These are phyloP conservation scores for Macrolepiota albuminosa DNA, from an alignment of 768 basidiomycete species.

Conservation along the genomic window DNA sequence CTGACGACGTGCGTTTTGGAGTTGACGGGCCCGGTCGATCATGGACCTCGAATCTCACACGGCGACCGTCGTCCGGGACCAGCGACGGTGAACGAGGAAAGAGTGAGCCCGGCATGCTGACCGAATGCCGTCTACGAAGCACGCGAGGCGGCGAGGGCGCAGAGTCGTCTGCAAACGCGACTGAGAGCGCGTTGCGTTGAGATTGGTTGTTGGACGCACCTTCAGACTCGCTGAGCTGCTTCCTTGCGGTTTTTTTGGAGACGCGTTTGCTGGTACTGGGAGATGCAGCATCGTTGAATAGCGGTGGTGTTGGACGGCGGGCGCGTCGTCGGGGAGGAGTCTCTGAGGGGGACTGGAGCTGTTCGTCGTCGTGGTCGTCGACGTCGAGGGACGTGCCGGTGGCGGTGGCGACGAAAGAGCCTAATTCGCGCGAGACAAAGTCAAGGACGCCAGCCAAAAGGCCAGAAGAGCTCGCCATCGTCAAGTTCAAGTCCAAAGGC, in stretches of 20 bases:
- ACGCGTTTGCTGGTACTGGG: not conserved
- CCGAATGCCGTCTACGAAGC: constrained; percentile 36
- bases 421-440: constrained; percentile 68
- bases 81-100: constrained; percentile 72
- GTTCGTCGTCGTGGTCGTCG: constrained; percentile 9
- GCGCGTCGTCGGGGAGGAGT: constrained; percentile 4
- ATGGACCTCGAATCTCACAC: constrained; percentile 34
- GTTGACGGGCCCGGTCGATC: constrained; percentile 19
- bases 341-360: not conserved
- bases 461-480: constrained; percentile 26
- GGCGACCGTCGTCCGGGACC: constrained; percentile 35
- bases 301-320: constrained; percentile 3
- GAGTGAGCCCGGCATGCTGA: constrained; percentile 77
- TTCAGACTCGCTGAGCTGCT: not conserved
- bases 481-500: not conserved
- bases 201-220: constrained; percentile 1
- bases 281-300: constrained; percentile 1
- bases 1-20: constrained; percentile 32
- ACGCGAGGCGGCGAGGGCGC: constrained; percentile 27
- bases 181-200: not conserved
- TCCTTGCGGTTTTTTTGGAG: not conserved
- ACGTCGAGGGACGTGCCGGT: constrained; percentile 36
- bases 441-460: constrained; percentile 60
- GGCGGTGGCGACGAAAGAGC: constrained; percentile 66
- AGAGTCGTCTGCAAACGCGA: constrained; percentile 16